These are phyloP conservation scores for Spathaspora gorwiae DNA, from an alignment of 805 yeast species.

Conservation along the genomic window DNA sequence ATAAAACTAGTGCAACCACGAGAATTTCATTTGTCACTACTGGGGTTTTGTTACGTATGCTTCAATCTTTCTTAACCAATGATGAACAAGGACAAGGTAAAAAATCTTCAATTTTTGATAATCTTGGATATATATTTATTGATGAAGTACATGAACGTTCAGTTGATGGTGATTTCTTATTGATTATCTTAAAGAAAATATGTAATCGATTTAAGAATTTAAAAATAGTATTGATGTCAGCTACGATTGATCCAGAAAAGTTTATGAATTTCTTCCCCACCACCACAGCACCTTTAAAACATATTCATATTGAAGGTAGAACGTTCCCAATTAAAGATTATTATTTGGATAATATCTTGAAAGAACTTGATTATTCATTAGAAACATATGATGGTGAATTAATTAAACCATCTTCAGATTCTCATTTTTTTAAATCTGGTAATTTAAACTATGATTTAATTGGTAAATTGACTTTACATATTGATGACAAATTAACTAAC, in stretches of 20 bases:
- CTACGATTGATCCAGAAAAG: constrained; percentile 72
- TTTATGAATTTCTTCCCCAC: constrained; percentile 60
- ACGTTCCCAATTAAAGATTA: constrained; percentile 85
- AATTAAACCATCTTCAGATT: constrained; percentile 57
- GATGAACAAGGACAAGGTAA: neutral
- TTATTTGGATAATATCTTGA: constrained; percentile 65
- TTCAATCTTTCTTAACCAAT: constrained; percentile 50
- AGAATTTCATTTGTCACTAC: constrained; percentile 86
- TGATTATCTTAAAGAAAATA: constrained; percentile 69
- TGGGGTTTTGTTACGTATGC: constrained; percentile 83
- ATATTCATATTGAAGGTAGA: constrained; percentile 84
- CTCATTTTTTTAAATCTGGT: constrained; percentile 61
- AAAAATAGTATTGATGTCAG: constrained; percentile 84
- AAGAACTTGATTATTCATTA: constrained; percentile 53
- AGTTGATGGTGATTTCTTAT: constrained; percentile 79
- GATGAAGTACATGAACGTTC: constrained; percentile 98
- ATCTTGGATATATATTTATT: constrained; percentile 67
- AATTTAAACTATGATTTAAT: constrained; percentile 73
- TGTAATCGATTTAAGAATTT: constrained; percentile 48
- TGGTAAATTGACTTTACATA: constrained; percentile 46
- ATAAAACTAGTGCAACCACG: constrained; percentile 55
- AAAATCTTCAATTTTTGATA: constrained; percentile 39
- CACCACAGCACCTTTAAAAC: constrained; percentile 34
- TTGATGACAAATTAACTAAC: constrained; percentile 44
- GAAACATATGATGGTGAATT: constrained; percentile 34